Percentiles rank a stretch among this genome's conserved stretches.
These are phyloP conservation scores for Athelia psychrophila DNA, from an alignment of 1,284 basidiomycete species.

Conservation along the genomic window DNA sequence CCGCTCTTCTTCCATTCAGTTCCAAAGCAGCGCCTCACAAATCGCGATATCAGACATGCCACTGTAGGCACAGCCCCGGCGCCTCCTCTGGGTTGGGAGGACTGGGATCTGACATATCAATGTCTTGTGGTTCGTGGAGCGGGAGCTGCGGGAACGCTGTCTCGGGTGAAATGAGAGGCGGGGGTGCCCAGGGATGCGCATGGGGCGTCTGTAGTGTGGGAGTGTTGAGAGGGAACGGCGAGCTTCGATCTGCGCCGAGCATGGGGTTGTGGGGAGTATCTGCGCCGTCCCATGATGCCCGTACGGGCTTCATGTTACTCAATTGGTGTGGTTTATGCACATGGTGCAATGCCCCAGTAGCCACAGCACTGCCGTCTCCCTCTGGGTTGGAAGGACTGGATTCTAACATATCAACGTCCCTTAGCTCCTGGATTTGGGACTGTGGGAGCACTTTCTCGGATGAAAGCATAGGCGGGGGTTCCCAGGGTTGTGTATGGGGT, in stretches of 20 bases:
- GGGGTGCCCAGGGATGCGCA: conserved; percentile 61
- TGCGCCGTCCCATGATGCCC: no score
- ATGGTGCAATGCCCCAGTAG: conserved; percentile 67
- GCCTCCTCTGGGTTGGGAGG: conserved; percentile 48
- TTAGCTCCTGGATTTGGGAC: conserved; percentile 39
- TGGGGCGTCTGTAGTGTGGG: conserved; percentile 44
- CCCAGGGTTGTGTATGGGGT: conserved; percentile 53
- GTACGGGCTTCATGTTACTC: no score
- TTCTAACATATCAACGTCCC: conserved; percentile 74
- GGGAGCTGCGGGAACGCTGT: conserved; percentile 53
- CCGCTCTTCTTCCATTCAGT: no score
- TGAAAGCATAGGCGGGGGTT: conserved; percentile 55
- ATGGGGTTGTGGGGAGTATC: no score
- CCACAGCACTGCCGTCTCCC: conserved; percentile 45
- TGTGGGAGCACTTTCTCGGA: conserved; percentile 57
- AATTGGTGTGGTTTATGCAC: conserved; percentile 67
- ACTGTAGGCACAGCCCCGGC: conserved; percentile 57
- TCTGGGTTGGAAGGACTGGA: conserved; percentile 54
- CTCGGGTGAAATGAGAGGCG: conserved; percentile 50
- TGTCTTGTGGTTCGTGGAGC: conserved; percentile 51
- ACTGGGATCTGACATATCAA: conserved; percentile 71
- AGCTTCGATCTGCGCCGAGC: conserved; percentile 59
- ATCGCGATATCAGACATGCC: no score
- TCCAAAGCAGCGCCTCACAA: no score
- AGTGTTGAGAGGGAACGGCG: conserved; percentile 70